Evolutionary conservation across 1,284 basidiomycete genomes (phyloP).

Genomic region (Cutaneotrichosporon sp.): DNA sequence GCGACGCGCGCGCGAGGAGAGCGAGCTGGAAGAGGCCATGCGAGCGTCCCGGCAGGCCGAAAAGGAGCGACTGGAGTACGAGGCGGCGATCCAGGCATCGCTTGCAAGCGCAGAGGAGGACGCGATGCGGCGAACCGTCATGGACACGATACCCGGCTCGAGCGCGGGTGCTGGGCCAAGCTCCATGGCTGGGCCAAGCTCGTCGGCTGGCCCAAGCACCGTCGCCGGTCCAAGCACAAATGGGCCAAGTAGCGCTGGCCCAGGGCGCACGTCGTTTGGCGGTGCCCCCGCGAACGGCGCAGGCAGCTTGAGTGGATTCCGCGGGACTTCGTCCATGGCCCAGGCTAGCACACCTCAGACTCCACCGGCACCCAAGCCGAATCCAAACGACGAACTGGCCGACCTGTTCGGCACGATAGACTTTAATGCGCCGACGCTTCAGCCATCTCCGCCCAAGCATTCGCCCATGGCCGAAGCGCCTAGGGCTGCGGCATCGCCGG

Average conservation of each 20-base stretch:
- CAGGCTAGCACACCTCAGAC: background rate
- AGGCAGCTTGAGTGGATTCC: background rate
- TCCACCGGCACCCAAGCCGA: background rate
- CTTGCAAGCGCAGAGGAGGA: slow-evolving; percentile 31
- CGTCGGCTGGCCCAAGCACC: background rate
- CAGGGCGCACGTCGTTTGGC: too few relatives aligned
- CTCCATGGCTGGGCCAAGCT: slow-evolving; percentile 1
- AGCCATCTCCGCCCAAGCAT: slow-evolving; percentile 9
- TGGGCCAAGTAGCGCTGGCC: too few relatives aligned
- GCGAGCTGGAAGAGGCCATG: slow-evolving; percentile 41
- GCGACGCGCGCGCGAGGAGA: slow-evolving; percentile 35
- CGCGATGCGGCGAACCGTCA: slow-evolving; percentile 2
- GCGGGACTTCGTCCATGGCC: background rate
- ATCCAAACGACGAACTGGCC: background rate
- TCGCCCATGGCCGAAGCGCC: slow-evolving; percentile 18
- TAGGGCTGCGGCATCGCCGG: background rate
- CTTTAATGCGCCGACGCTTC: slow-evolving; percentile 8
- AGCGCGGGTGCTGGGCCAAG: background rate
- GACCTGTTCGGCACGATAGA: slow-evolving; percentile 14
- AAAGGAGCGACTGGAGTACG: slow-evolving; percentile 36
- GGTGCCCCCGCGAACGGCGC: too few relatives aligned
- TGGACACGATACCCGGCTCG: background rate
- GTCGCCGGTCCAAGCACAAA: background rate
- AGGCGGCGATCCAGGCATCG: slow-evolving; percentile 36
- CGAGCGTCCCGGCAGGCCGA: slow-evolving; percentile 28